Evolutionary conservation across 352 stramenopile species (phyloP), one percentile per base, ranked within the genome.

Genomic region (Globisporangium parvum): DNA sequence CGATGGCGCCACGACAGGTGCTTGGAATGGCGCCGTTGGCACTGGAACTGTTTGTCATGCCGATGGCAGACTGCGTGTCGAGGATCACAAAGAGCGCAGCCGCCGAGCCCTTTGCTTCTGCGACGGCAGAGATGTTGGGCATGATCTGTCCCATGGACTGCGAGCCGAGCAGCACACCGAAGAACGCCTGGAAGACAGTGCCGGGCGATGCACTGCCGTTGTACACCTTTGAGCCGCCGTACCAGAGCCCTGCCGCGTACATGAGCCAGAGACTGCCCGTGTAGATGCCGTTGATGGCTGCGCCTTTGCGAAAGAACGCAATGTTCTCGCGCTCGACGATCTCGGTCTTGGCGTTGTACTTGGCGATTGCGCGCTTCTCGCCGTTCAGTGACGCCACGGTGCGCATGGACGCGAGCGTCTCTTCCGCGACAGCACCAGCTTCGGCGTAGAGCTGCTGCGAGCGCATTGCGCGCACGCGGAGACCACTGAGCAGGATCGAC

Each of bases 321-420:
- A 85, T 65, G 46, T 73, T 72, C 40, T 70, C 62, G 0, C 44
- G 37, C 48, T 85, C 69, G 1, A 62, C 75, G 0, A 51, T 49
- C 2, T 53, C 11, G 2, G 59, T 45, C n/a, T 75, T 70, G 15
- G 37, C 44, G 0, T 69, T 55, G 55, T 70, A 85, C 55, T 69
- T 80, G 1, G 45, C 42, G 45, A 85, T 77, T 23, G 73, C 73
- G 15, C 63, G 67, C 46, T 57, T 40, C 59, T 82, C 75, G n/a
- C 53, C 70, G 33, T 80, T 82, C 18, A 75, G 53, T 4, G 71
- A 80, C 18, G 60, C 66, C 15, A 85, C 65, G 3, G 76, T 87
- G 53, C 74, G 77, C 23, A 87, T 87, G 15, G 72, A 69, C 42
- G 67, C 61, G 15, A 87, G 52, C 6, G 74, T 87, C 41, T 87